Percentiles rank a stretch among this genome's conserved stretches.
Evolutionary conservation across 768 basidiomycete genomes (phyloP).

Genomic region (Kwoniella shandongensis): DNA sequence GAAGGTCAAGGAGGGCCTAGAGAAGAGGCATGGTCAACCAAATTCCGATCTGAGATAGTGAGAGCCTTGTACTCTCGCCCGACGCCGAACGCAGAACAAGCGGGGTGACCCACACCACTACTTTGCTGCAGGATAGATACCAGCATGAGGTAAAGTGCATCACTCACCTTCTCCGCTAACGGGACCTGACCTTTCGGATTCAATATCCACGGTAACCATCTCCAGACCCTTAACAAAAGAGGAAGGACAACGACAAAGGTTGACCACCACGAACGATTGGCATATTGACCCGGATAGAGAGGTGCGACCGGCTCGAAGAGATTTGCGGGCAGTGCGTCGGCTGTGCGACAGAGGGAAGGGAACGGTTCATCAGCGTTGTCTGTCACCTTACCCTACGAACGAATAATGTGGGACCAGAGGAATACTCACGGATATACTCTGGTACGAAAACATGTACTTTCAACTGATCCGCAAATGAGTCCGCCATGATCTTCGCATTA

Average conservation of each 20-base stretch:
- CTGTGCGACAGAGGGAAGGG: too few relatives aligned
- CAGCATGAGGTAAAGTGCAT: too few relatives aligned
- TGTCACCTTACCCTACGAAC: too few relatives aligned
- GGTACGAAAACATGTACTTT: conserved; percentile 36
- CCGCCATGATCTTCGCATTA: conserved; percentile 40
- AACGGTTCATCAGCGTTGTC: too few relatives aligned
- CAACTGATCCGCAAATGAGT: conserved; percentile 33
- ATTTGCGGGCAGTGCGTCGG: conserved; percentile 18
- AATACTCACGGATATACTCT: conserved; percentile 39
- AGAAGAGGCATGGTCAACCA: too few relatives aligned
- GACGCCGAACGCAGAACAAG: too few relatives aligned
- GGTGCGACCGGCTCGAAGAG: conserved; percentile 22
- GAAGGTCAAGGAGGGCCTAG: conserved; percentile 33
- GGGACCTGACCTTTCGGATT: conserved; percentile 20
- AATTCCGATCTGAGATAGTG: too few relatives aligned
- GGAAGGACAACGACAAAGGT: conserved; percentile 13
- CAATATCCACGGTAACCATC: conserved; percentile 12
- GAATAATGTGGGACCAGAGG: neutral
- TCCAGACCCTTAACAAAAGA: conserved; percentile 5
- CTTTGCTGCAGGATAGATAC: too few relatives aligned
- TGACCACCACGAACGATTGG: conserved; percentile 19
- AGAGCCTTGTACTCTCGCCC: too few relatives aligned
- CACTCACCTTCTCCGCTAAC: conserved; percentile 24
- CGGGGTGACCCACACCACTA: too few relatives aligned
- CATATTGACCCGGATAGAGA: conserved; percentile 24